Base-by-base conservation (phyloP, 2,329 filamentous ascomycete genomes). In the Colletotrichum abscissum region DNA sequence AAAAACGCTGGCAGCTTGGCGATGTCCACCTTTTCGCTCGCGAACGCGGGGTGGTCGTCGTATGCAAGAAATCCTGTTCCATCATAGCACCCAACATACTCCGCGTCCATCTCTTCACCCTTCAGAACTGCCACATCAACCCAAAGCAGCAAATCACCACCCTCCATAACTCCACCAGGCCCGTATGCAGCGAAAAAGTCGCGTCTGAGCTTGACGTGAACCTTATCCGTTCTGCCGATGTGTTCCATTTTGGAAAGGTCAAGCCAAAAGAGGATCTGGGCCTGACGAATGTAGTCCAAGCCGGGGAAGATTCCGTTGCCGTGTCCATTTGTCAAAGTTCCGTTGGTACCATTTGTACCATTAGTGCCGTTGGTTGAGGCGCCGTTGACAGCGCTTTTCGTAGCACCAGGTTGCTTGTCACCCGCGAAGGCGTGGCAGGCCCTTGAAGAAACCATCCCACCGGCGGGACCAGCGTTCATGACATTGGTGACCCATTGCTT, bases 401-500 rank as follows among this genome's bases (percentile, higher is more conserved):
- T 72, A 9, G 65, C 69, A n/a, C 65, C 69, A 4, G 69, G 69
- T 33, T 72, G 69, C 65, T 69, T 72, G n/a, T 64, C 54, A 14
- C 69, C 69, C 12, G 69, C 69, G 26, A 72, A 72, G 26, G 52
- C 58, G 33, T 72, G 69, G 42, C 69, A 72, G 14, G 69, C 69
- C 33, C 69, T 64, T 19, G 52, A 65, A 14, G 28, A 63, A 38
- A 72, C 35, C 69, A 72, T 72, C 12, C 69, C 69, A 42, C 69
- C 63, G 14, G 30, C 58, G 19, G 38, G 65, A 19, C 69, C 65
- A 16, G 42, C 65, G 14, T 38, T 64, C 33, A 72, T 42, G 24
- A 72, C 69, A 33, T 72, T 72, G 28, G 65, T 72, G 6, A 72
- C 69, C 69, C 69, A 72, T 46, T 72, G 69, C 69, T 72, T 72